Evolutionary conservation across 2,329 filamentous ascomycete species (phyloP).

Genomic region (Beauveria rudraprayagi): DNA sequence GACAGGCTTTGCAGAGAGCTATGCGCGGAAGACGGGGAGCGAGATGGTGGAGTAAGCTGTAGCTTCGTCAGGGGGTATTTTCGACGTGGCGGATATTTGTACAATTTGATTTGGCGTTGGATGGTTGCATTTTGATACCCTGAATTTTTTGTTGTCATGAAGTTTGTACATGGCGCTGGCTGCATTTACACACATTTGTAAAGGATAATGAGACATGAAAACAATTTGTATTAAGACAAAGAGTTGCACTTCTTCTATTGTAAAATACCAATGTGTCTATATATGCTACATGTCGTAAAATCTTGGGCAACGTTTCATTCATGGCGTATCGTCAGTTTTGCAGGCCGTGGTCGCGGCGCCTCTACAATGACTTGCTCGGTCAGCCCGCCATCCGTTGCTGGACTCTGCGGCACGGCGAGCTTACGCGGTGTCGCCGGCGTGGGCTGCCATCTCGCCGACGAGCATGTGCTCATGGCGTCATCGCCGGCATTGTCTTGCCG

Average conservation of each 20-base stretch:
- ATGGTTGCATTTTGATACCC: neutral
- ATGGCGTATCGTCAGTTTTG: slow-evolving; percentile 5
- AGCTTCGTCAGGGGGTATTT: neutral
- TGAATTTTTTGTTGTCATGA: neutral
- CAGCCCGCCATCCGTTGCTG: neutral
- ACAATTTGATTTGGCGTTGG: neutral
- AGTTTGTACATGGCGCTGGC: neutral
- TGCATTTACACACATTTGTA: neutral
- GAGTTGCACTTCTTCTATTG: neutral
- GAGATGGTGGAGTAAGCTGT: slow-evolving; percentile 14
- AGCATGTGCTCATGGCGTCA: slow-evolving; percentile 9
- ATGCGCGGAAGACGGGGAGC: slow-evolving; percentile 41
- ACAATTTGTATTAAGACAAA: neutral
- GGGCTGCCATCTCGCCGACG: neutral
- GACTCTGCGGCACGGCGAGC: neutral
- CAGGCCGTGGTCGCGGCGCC: neutral
- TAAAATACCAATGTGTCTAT: neutral
- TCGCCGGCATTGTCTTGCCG: slow-evolving; percentile 16
- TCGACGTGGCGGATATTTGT: neutral
- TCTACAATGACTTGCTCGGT: neutral
- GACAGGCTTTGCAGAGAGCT: slow-evolving; percentile 64
- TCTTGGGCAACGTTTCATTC: neutral
- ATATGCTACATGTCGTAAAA: neutral
- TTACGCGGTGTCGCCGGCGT: neutral
- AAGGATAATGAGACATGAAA: neutral